Percentiles rank a stretch among this genome's conserved stretches.
These are phyloP conservation scores for Citrullus mucosospermus DNA, from an alignment of 306 rosid species.

Conservation along the genomic window DNA sequence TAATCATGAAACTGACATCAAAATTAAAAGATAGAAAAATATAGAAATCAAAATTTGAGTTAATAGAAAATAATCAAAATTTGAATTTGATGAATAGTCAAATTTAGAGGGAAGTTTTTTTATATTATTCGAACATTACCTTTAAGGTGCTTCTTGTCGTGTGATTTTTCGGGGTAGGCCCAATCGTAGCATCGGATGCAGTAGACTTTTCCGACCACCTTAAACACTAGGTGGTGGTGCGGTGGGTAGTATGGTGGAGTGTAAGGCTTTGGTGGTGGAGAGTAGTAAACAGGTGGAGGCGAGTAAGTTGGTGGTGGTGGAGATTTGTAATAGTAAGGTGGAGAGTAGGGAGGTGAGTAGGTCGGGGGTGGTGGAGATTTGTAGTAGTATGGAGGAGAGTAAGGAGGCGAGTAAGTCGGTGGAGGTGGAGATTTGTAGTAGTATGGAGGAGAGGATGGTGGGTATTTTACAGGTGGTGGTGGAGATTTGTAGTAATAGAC, in stretches of 20 bases:
- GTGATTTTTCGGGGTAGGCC: slow-evolving; percentile 66
- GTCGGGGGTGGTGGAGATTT: slow-evolving; percentile 23
- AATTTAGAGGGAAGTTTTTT: neutral
- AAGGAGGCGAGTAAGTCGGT: neutral
- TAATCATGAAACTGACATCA: neutral
- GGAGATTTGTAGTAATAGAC: slow-evolving; percentile 16
- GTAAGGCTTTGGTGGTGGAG: neutral
- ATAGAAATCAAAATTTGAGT: neutral
- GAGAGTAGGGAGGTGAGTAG: slow-evolving; percentile 16
- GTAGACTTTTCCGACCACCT: slow-evolving; percentile 89
- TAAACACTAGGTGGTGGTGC: slow-evolving; percentile 40
- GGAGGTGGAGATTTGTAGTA: slow-evolving; percentile 1
- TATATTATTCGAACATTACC: slow-evolving; percentile 24
- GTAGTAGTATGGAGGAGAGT: neutral
- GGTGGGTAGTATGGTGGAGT: slow-evolving; percentile 21
- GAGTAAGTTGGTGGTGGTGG: slow-evolving; percentile 5
- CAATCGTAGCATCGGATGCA: slow-evolving; percentile 70
- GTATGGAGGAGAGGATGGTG: neutral
- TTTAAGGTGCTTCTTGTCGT: slow-evolving; percentile 73
- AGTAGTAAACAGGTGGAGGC: neutral
- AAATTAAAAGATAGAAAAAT: neutral
- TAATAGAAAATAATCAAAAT: neutral
- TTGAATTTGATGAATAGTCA: neutral
- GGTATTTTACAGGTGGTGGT: slow-evolving; percentile 4
- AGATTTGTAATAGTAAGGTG: slow-evolving; percentile 9